phyloP scores from a whole-genome alignment of 495 filamentous ascomycete species.

The Aspergillus nanangensis region DNA sequence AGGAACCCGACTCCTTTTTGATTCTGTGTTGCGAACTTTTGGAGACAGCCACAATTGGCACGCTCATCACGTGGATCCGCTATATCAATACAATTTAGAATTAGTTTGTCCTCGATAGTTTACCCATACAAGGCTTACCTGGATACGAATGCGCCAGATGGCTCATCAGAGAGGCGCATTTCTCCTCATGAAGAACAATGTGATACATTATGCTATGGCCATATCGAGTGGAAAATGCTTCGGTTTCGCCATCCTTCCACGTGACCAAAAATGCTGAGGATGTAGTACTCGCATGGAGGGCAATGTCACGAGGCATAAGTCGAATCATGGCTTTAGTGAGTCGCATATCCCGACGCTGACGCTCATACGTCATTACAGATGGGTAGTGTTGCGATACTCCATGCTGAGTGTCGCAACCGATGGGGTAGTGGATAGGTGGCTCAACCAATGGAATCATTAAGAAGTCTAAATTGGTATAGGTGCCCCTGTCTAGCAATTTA shows the following conservation, averaged over 20 bases:
- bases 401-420: too few species aligned
- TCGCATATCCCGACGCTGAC: neutral
- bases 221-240: neutral
- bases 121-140: neutral
- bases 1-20: constrained; percentile 2
- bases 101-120: neutral
- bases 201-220: neutral
- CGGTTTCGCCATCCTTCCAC: neutral
- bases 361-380: neutral
- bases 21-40: neutral
- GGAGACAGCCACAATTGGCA: neutral
- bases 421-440: too few species aligned
- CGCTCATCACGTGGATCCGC: neutral
- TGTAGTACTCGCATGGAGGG: neutral
- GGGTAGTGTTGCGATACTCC: neutral
- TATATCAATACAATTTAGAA: neutral
- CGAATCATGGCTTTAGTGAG: neutral
- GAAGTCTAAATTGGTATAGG: too few species aligned
- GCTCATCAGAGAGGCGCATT: neutral
- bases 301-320: constrained; percentile 1
- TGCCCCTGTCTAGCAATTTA: too few species aligned
- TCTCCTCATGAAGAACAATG: constrained; percentile 2
- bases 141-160: neutral
- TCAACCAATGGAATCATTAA: too few species aligned
- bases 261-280: neutral